Base-by-base conservation (phyloP, 2,329 filamentous ascomycete species). In the Davidsoniella neocaledoniae region DNA sequence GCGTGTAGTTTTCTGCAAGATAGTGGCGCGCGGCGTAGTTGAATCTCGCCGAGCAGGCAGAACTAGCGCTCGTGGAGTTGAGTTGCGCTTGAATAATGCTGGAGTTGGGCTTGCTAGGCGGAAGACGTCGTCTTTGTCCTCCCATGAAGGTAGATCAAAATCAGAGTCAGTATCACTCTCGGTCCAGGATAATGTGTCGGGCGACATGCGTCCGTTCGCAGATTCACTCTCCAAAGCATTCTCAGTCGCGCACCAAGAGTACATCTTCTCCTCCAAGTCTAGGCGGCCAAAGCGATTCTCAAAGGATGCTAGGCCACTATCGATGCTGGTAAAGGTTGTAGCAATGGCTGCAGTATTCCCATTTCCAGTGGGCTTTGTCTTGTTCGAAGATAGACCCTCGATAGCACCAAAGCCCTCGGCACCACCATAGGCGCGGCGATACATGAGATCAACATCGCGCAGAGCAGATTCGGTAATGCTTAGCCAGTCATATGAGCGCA, bases 401-500 rank as follows among this genome's bases (percentile, higher is more conserved):
- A 78, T 72, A 4, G 68, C 74, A 4, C 70, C 68, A 2, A 61
- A 57, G 8, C 63, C 59, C 14, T 68, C 65, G 0, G 58, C 57
- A 0, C 74, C 74, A 1, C 74, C 75, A 53, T 79, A 79, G 0
- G 71, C 69, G 12, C 67, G 66, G 29, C 67, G 66, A 58, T 79
- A 79, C 66, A 74, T 76, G 50, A 64, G 63, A 52, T 74, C 69
- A 2, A 80, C 70, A 38, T 78, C 74, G 0, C 59, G 56, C 8
- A 81, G 59, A 2, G 75, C 72, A 1, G 61, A 58, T 14, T 70
- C 66, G 29, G 66, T 67, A 38, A 78, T 65, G 14, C 67, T 67
- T n/a, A 79, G 64, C 68, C 74, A 76, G 53, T 72, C 69, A 54
- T 79, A 81, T 2, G 68, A 71, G 9, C 70, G 64, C 44, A 73